Conservation (phyloP, 2,329 filamentous ascomycete species). For the Stemphylium lycopersici region DNA sequence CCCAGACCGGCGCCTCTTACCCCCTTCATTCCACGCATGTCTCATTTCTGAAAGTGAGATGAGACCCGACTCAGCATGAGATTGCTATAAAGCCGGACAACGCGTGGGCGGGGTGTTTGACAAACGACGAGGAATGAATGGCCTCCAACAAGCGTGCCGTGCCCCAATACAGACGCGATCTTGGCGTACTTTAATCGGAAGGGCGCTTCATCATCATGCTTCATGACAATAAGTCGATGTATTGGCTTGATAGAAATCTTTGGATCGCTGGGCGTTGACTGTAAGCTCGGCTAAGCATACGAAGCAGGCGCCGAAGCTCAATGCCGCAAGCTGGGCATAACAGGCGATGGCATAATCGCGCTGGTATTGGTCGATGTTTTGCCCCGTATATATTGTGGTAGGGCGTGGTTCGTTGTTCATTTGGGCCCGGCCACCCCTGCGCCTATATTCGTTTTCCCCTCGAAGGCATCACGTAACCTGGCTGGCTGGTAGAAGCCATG, state of each 20-base stretch:
- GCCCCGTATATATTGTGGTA: not conserved
- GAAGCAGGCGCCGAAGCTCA: conserved; percentile 22
- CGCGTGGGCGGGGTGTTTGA: too few species aligned
- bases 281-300: conserved; percentile 22
- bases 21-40: too few species aligned
- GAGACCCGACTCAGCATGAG: too few species aligned
- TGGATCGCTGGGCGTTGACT: conserved; percentile 11
- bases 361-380: not conserved
- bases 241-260: not conserved
- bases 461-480: not conserved
- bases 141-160: not conserved
- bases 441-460: not conserved
- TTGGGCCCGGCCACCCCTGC: not conserved
- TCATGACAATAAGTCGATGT: not conserved
- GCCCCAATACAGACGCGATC: conserved; percentile 1
- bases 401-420: not conserved
- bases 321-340: conserved; percentile 7
- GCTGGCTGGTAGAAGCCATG: not conserved
- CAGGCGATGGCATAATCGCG: not conserved
- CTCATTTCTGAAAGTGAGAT: too few species aligned
- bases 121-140: too few species aligned
- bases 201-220: not conserved
- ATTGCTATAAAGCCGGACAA: too few species aligned
- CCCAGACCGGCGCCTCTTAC: too few species aligned
- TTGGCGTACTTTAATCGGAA: conserved; percentile 8